These are phyloP conservation scores for Lenzites betulinus DNA, from an alignment of 768 basidiomycete genomes.

Conservation along the genomic window DNA sequence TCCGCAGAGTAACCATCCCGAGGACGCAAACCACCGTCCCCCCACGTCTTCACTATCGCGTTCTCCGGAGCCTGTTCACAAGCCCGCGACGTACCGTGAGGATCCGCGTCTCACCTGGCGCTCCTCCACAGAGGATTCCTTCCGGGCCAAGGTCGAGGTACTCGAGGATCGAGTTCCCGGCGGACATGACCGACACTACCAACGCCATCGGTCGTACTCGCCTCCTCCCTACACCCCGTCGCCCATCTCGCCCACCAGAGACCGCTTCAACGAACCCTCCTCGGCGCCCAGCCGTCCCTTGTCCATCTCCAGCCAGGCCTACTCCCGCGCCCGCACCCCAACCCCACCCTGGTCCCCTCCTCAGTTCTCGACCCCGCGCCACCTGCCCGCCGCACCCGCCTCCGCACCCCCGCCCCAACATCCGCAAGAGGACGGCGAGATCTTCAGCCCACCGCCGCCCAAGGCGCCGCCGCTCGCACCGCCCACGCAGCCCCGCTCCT, in stretches of 20 bases:
- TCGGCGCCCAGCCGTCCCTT: neutral
- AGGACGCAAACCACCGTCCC: neutral
- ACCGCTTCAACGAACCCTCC: neutral
- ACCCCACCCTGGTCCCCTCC: neutral
- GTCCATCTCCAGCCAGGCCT: neutral
- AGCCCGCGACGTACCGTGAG: neutral
- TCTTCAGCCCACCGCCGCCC: constrained; percentile 40
- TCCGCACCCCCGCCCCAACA: constrained; percentile 19
- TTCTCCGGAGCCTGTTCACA: neutral
- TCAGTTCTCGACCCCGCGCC: constrained; percentile 3
- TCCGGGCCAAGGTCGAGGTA: constrained; percentile 22
- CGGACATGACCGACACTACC: neutral
- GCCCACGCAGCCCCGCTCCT: constrained; percentile 51
- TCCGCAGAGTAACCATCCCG: neutral
- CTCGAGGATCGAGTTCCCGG: constrained; percentile 11
- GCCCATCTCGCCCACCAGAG: neutral
- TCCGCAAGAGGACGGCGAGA: constrained; percentile 58
- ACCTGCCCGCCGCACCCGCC: neutral
- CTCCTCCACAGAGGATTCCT: neutral
- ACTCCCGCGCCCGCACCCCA: neutral
- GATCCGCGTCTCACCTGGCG: neutral
- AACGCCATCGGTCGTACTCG: neutral
- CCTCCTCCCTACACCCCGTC: neutral
- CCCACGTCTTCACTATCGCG: neutral
- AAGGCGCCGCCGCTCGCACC: constrained; percentile 38